Evolutionary conservation across 495 filamentous ascomycete species (phyloP).

Genomic region (Tuber borchii): DNA sequence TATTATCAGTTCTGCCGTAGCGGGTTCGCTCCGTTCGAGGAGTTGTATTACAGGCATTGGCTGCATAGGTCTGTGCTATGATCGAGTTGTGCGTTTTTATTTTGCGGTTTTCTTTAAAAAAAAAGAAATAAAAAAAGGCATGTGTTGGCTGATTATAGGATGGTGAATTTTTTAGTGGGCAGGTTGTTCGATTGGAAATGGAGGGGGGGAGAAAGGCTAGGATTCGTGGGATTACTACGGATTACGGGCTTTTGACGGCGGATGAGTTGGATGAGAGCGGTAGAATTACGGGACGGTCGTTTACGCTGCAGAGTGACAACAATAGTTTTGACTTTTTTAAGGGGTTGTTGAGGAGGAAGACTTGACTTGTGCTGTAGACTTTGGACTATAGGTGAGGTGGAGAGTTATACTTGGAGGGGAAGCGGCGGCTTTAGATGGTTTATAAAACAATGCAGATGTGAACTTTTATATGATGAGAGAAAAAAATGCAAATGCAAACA

Average conservation of each 20-base stretch:
- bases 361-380: not conserved
- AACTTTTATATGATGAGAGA: not conserved
- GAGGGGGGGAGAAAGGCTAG: constrained; percentile 69
- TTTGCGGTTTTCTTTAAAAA: not conserved
- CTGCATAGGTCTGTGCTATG: constrained; percentile 56
- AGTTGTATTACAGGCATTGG: constrained; percentile 78
- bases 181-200: constrained; percentile 81
- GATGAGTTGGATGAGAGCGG: constrained; percentile 85
- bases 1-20: constrained; percentile 64
- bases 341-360: constrained; percentile 76
- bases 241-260: constrained; percentile 77
- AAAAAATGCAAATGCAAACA: not conserved
- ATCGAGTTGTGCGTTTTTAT: not conserved
- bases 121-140: not conserved
- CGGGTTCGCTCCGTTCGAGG: constrained; percentile 70
- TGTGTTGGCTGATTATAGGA: not conserved
- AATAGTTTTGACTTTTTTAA: constrained; percentile 99
- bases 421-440: not conserved
- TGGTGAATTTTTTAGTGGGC: constrained; percentile 46
- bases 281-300: constrained; percentile 65
- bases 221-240: constrained; percentile 81
- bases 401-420: not conserved
- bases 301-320: constrained; percentile 85
- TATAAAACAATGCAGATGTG: not conserved
- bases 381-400: not conserved